Evolutionary conservation across 768 basidiomycete species (phyloP).

Genomic region (Roridomyces roridus): DNA sequence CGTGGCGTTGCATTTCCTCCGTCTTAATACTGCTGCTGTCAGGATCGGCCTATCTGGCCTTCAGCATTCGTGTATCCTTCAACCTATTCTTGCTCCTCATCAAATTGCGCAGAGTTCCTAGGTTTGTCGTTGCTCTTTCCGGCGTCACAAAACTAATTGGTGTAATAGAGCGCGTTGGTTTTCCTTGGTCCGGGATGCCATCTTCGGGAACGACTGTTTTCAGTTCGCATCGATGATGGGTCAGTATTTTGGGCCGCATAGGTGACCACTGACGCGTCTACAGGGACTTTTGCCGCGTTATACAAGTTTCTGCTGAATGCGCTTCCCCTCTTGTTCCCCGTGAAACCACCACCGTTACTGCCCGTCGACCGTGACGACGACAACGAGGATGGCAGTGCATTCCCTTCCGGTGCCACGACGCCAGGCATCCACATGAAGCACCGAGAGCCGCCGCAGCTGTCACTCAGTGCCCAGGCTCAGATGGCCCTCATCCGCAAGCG

Average conservation of each 20-base stretch:
- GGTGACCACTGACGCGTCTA: not conserved
- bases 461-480: constrained; percentile 67
- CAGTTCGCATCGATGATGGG: constrained; percentile 91
- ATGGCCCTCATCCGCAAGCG: constrained; percentile 67
- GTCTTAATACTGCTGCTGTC: not conserved
- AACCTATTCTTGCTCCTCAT: constrained; percentile 84
- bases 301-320: constrained; percentile 85
- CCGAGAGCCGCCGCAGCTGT: constrained; percentile 56
- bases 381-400: constrained; percentile 34
- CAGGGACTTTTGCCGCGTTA: constrained; percentile 76
- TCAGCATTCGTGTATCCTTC: constrained; percentile 81
- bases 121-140: constrained; percentile 46
- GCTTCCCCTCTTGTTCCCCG: constrained; percentile 72
- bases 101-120: constrained; percentile 68
- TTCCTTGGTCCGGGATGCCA: constrained; percentile 74
- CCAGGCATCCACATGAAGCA: constrained; percentile 4
- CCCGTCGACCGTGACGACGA: constrained; percentile 33
- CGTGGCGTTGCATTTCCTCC: not conserved
- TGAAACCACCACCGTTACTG: constrained; percentile 32
- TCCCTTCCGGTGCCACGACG: constrained; percentile 19
- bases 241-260: constrained; percentile 32
- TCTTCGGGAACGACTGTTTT: constrained; percentile 84
- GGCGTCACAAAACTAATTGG: not conserved
- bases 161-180: constrained; percentile 39
- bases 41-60: constrained; percentile 86